phyloP scores from a whole-genome alignment of 129 eudicot species.

The Artemisia argyi region DNA sequence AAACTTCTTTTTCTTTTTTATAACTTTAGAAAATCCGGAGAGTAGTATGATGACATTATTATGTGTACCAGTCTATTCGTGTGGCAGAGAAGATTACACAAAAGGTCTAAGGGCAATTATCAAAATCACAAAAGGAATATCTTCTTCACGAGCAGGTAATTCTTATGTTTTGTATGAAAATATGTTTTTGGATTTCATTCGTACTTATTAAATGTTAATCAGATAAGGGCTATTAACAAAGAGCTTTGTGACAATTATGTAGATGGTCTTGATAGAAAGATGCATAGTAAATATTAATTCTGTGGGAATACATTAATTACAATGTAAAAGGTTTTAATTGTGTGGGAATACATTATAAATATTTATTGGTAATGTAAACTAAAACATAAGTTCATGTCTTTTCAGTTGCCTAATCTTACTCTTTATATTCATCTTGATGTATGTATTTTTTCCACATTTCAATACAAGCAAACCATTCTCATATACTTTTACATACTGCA shows the following conservation, averaged over 20 bases:
- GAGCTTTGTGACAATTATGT: constrained; percentile 96
- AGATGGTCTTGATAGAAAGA: constrained; percentile 88
- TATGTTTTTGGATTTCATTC: constrained; percentile 7
- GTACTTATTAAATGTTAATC: constrained; percentile 1
- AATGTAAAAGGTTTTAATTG: too few relatives aligned
- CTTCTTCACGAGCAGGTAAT: constrained; percentile 91
- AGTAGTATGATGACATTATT: constrained; percentile 18
- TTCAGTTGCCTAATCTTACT: too few relatives aligned
- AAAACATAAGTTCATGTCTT: too few relatives aligned
- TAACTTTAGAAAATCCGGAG: background rate
- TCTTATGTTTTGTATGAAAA: constrained; percentile 1
- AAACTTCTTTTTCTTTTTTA: constrained; percentile 2
- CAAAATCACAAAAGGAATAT: constrained; percentile 88
- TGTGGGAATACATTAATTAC: too few relatives aligned
- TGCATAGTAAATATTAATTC: too few relatives aligned
- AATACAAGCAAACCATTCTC: too few relatives aligned
- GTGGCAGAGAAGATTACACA: constrained; percentile 97
- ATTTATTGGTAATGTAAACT: too few relatives aligned
- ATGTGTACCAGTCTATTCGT: constrained; percentile 71
- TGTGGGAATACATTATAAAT: too few relatives aligned
- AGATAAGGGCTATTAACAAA: constrained; percentile 98
- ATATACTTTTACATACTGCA: too few relatives aligned
- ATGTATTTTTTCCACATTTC: too few relatives aligned
- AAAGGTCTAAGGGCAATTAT: constrained; percentile 94
- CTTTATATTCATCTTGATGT: too few relatives aligned